Evolutionary conservation across 2,329 filamentous ascomycete genomes (phyloP).

Genomic region (Trichoderma oligosporum): DNA sequence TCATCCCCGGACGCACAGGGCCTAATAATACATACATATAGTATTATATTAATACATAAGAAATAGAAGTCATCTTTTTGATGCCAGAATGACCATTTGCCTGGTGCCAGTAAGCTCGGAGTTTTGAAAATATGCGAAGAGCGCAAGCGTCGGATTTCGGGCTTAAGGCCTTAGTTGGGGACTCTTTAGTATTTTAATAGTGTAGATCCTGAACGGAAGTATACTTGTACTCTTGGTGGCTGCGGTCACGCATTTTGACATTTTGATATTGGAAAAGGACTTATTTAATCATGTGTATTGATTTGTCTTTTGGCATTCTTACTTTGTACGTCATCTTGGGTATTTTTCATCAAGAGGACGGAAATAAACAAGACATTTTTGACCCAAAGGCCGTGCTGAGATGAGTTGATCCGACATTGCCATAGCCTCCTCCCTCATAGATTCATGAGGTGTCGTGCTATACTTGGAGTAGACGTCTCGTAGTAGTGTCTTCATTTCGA

Average conservation of each 20-base stretch:
- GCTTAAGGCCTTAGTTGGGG: slow-evolving; percentile 1
- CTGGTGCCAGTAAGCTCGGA: not conserved
- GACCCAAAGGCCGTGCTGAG: slow-evolving; percentile 57
- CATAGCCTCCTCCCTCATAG: slow-evolving; percentile 57
- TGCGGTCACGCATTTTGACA: not conserved
- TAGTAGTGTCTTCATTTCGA: slow-evolving; percentile 65
- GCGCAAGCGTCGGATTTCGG: not conserved
- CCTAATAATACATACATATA: no score
- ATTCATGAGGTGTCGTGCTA: slow-evolving; percentile 50
- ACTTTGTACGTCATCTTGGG: no score
- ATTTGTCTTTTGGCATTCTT: not conserved
- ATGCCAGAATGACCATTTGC: no score
- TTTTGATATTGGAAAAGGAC: no score
- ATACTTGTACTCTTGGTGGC: not conserved
- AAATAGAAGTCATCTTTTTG: no score
- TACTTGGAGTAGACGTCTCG: slow-evolving; percentile 59
- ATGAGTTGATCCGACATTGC: slow-evolving; percentile 64
- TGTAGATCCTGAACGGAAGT: no score
- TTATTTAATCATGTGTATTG: no score
- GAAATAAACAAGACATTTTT: slow-evolving; percentile 56
- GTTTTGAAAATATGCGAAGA: not conserved
- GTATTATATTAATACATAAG: no score
- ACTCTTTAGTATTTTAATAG: not conserved
- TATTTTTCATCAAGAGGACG: slow-evolving; percentile 29
- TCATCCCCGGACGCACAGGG: no score